A percentile compares a stretch with the other conserved stretches of the same genome.
Conservation (phyloP, 2,329 filamentous ascomycete genomes). For the Phyllosticta citrichinensis region DNA sequence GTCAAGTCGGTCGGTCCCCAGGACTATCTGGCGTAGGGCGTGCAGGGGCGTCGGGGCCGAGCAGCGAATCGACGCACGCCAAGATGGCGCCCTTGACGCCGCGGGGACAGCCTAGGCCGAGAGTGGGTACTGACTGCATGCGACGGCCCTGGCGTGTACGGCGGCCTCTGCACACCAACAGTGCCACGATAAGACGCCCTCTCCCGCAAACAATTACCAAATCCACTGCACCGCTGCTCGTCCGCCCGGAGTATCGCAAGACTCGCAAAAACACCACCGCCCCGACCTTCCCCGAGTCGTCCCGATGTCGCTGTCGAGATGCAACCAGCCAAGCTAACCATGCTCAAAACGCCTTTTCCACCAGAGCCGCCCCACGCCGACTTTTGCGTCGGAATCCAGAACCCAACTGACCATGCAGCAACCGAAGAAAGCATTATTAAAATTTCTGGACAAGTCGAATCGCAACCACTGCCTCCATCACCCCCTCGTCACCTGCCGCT, state of each 20-base stretch:
- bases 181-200: neutral
- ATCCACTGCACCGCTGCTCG: neutral
- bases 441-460: constrained; percentile 12
- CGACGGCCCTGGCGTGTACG: neutral
- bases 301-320: constrained; percentile 5
- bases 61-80: neutral
- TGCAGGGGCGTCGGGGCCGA: neutral
- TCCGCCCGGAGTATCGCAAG: neutral
- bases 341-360: neutral
- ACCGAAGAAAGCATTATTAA: neutral
- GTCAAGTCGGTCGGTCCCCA: neutral
- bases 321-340: constrained; percentile 1
- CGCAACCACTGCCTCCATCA: neutral
- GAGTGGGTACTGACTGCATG: neutral
- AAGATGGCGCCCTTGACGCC: constrained; percentile 11
- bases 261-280: neutral
- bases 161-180: neutral
- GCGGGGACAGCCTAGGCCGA: neutral
- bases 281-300: neutral
- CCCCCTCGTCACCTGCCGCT: constrained; percentile 1
- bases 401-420: neutral
- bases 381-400: neutral
- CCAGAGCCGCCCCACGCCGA: neutral
- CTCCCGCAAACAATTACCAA: constrained; percentile 8
- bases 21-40: neutral